Percentiles rank a stretch among this genome's conserved stretches.
phyloP scores from a whole-genome alignment of 1,284 basidiomycete species.

The Leccinum pachyderme region DNA sequence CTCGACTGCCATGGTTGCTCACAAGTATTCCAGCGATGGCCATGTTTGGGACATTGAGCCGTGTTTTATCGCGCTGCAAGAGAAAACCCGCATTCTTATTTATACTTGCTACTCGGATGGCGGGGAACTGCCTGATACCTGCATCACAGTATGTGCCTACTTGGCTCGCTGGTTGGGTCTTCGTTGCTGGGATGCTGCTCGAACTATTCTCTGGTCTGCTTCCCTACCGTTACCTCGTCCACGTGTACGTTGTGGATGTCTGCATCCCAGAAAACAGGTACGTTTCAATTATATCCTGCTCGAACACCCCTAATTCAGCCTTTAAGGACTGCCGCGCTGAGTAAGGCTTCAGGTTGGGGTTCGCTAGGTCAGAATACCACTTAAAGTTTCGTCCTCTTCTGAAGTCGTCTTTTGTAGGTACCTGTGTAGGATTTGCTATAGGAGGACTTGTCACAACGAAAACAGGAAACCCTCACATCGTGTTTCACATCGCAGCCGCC shows the following conservation, averaged over 20 bases:
- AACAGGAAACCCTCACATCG: slow-evolving; percentile 25
- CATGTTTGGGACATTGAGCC: slow-evolving; percentile 22
- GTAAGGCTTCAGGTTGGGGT: slow-evolving; percentile 30
- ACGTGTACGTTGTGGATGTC: slow-evolving; percentile 32
- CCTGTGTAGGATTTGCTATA: slow-evolving; percentile 24
- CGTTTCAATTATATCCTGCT: background rate
- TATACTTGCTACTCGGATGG: slow-evolving; percentile 14
- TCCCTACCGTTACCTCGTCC: slow-evolving; percentile 22
- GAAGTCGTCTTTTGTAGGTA: slow-evolving; percentile 17
- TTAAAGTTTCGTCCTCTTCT: background rate
- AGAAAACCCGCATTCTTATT: slow-evolving; percentile 32
- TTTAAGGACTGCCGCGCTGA: slow-evolving; percentile 31
- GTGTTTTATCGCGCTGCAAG: slow-evolving; percentile 29
- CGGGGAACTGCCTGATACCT: slow-evolving; percentile 19
- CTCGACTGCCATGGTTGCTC: background rate
- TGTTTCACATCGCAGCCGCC: slow-evolving; percentile 24
- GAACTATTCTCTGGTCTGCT: slow-evolving; percentile 14
- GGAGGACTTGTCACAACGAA: slow-evolving; percentile 33
- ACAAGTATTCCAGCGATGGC: slow-evolving; percentile 17
- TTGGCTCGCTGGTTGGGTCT: slow-evolving; percentile 13
- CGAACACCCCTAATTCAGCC: background rate
- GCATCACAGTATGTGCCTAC: slow-evolving; percentile 16
- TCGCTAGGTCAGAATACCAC: slow-evolving; percentile 21
- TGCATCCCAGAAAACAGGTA: slow-evolving; percentile 30
- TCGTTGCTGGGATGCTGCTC: slow-evolving; percentile 20